Evolutionary conservation across 2,329 filamentous ascomycete genomes (phyloP).

Genomic region (Mariannaea sp.): DNA sequence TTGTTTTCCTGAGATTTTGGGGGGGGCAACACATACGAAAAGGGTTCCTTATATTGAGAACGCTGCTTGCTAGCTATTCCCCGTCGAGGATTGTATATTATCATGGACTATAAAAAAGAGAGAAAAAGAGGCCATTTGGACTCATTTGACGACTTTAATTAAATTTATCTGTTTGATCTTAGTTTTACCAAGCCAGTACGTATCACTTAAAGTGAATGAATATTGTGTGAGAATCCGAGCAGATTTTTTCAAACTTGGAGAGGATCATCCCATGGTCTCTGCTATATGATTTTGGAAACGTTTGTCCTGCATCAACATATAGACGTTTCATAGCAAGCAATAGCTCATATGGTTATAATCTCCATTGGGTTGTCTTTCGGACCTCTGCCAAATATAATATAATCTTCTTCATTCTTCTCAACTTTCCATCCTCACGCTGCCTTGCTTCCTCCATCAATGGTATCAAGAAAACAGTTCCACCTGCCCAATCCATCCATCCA

Average conservation of each 20-base stretch:
- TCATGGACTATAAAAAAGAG: slow-evolving; percentile 11
- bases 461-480: slow-evolving; percentile 20
- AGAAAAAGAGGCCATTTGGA: slow-evolving; percentile 8
- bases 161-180: background rate
- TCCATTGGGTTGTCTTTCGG: background rate
- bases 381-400: slow-evolving; percentile 3
- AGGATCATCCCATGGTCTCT: no score
- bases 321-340: no score
- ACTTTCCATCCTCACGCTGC: background rate
- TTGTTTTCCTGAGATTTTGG: background rate
- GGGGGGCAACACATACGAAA: no score
- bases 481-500: slow-evolving; percentile 4
- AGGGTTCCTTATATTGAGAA: no score
- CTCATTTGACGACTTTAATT: background rate
- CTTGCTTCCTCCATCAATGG: slow-evolving; percentile 2
- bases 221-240: no score
- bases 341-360: no score
- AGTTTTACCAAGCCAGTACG: background rate
- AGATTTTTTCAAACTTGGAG: no score
- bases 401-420: background rate
- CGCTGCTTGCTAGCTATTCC: background rate
- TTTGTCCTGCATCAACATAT: no score
- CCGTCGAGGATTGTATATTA: slow-evolving; percentile 24
- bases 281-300: no score
- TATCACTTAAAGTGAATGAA: no score